Evolutionary conservation across 331 rosid genomes (phyloP).

Genomic region (Telfairia occidentalis): DNA sequence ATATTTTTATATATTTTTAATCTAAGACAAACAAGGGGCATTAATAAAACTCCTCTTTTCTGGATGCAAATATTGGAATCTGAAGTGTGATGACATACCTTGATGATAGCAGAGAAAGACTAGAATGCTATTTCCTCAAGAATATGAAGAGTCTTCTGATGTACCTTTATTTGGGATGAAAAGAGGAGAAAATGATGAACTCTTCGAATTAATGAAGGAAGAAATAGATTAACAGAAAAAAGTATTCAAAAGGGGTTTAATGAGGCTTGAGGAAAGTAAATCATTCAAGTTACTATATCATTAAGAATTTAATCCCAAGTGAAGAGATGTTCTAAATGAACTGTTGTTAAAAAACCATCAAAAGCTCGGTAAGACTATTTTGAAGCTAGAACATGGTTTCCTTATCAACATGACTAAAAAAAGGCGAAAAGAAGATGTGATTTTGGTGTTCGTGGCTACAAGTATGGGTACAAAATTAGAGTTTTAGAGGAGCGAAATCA

Average conservation of each 20-base stretch:
- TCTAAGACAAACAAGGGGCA: not conserved
- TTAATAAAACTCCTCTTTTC: not conserved
- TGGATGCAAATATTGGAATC: not conserved
- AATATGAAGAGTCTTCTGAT: slow-evolving; percentile 76
- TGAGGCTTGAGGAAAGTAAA: not conserved
- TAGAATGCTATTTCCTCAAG: slow-evolving; percentile 82
- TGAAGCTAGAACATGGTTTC: not conserved
- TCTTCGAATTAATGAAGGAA: not conserved
- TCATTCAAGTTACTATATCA: not conserved
- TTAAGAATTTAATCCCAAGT: no score
- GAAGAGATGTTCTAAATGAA: not conserved
- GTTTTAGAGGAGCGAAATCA: not conserved
- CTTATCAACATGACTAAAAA: not conserved
- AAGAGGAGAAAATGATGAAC: not conserved
- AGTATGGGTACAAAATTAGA: not conserved
- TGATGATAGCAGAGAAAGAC: not conserved
- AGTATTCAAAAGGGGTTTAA: not conserved
- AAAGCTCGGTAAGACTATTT: not conserved
- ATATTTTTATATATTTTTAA: not conserved
- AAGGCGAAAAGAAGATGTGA: not conserved
- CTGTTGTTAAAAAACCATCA: not conserved
- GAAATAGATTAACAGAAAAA: not conserved
- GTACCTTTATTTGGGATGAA: slow-evolving; percentile 45
- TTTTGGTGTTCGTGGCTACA: not conserved
- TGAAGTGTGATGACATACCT: not conserved